A percentile compares a stretch with the other conserved stretches of the same genome.
Conservation (phyloP, 768 basidiomycete genomes). For the Mycena vitilis region DNA sequence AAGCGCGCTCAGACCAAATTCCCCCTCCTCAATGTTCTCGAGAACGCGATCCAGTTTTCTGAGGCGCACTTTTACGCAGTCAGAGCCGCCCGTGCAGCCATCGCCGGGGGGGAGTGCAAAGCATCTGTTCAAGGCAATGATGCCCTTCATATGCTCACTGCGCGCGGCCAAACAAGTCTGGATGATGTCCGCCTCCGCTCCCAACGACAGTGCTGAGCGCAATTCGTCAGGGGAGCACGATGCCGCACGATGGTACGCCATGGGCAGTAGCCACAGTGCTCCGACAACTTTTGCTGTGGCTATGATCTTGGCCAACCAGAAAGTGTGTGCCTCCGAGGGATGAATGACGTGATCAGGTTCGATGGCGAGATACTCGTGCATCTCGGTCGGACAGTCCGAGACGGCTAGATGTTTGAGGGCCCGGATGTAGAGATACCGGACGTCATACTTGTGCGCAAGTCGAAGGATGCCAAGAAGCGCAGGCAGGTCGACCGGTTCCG, state of each 20-base stretch:
- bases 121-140: no score
- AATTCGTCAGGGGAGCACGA: background rate
- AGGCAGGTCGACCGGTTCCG: background rate
- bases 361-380: background rate
- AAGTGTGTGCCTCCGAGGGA: no score
- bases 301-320: background rate
- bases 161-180: background rate
- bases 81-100: no score
- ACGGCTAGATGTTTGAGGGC: background rate
- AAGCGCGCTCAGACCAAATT: background rate
- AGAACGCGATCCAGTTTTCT: background rate
- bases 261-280: background rate
- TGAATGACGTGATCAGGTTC: background rate
- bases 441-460: conserved; percentile 3
- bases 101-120: no score
- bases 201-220: background rate
- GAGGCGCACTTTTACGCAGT: background rate
- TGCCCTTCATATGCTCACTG: no score
- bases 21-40: background rate
- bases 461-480: background rate
- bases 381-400: no score
- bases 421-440: background rate
- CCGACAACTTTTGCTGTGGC: background rate
- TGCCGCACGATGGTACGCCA: background rate
- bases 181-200: background rate